Evolutionary conservation across 441 rosid genomes (phyloP), one percentile per base, ranked within the genome.

Genomic region (Aquilaria agallochum): DNA sequence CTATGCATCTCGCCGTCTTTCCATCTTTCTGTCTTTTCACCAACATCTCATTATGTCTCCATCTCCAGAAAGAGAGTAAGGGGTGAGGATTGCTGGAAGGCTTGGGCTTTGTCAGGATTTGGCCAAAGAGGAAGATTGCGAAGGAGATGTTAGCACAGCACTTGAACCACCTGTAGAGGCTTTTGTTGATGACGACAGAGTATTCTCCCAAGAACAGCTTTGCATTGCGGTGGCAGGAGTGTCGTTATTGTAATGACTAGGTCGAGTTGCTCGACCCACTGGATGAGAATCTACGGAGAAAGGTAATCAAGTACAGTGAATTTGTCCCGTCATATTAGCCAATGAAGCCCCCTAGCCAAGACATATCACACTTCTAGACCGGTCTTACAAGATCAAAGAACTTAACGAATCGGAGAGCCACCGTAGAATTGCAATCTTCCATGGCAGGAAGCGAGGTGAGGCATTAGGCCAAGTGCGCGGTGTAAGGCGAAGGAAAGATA

Each of bases 131-230:
- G 76, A 87, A 79, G 59, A 83, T 88, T 2, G 95, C 89, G 0
- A 96, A 84, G 47, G 99, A 93, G 63, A 88, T 93, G 87, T 93
- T 96, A 0, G 97, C 97, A 0, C 76, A 86, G 53, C 76, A 82
- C 69, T 58, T 90, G 4, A 77, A 80, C 63, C 72, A 82, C 44
- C 96, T 94, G 12, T 82, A 83, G 45, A 78, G 95, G 9, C 80
- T 94, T 67, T 67, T 94, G 42, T 94, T 96, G 2, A 85, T 59
- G 73, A 78, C 90, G 6, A 63, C 65, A 4, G 90, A 88, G 59
- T 82, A 87, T 80, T 94, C 99, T 0, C 97, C 99, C 9, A 81
- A 92, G 77, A 91, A 79, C 67, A 66, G 61, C 45, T 80, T 87
- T 36, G 85, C 75, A 5, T 72, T 81, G 27, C 83, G 80, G 57